Percentiles rank a stretch among this genome's conserved stretches.
Conservation (phyloP, 495 filamentous ascomycete species). For the Oidiodendron maius region DNA sequence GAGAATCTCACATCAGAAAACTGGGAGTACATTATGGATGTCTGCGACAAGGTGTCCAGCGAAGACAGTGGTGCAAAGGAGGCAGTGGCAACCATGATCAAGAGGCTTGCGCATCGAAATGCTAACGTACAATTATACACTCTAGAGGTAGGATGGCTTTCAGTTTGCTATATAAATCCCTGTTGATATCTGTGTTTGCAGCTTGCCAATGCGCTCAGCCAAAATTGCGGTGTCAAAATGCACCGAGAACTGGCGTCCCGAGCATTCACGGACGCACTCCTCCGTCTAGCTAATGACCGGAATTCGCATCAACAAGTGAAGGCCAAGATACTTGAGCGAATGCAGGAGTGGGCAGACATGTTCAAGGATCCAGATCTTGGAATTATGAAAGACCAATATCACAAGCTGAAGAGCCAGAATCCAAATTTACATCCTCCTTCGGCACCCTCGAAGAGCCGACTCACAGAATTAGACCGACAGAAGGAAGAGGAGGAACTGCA, state of each 20-base stretch:
- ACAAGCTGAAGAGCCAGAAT: conserved; percentile 77
- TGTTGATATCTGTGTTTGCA: conserved; percentile 22
- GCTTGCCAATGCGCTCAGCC: conserved; percentile 89
- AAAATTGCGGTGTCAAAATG: conserved; percentile 89
- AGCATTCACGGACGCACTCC: conserved; percentile 91
- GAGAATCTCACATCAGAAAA: conserved; percentile 98
- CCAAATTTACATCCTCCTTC: conserved; percentile 89
- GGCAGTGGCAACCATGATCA: conserved; percentile 90
- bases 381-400: conserved; percentile 95
- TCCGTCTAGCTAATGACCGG: conserved; percentile 85
- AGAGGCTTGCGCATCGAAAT: conserved; percentile 91
- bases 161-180: background rate
- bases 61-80: conserved; percentile 70
- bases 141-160: conserved; percentile 60
- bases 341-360: conserved; percentile 95
- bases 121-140: conserved; percentile 99
- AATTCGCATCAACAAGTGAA: conserved; percentile 97
- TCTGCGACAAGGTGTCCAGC: conserved; percentile 81
- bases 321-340: conserved; percentile 91
- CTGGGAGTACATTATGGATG: conserved; percentile 98
- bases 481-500: conserved; percentile 98
- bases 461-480: conserved; percentile 83
- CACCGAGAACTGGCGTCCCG: conserved; percentile 90
- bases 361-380: conserved; percentile 91
- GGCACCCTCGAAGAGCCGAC: conserved; percentile 83